Percentiles rank a stretch among this genome's conserved stretches.
phyloP scores from a whole-genome alignment of 345 rosid genomes.

The Kandelia obovata region DNA sequence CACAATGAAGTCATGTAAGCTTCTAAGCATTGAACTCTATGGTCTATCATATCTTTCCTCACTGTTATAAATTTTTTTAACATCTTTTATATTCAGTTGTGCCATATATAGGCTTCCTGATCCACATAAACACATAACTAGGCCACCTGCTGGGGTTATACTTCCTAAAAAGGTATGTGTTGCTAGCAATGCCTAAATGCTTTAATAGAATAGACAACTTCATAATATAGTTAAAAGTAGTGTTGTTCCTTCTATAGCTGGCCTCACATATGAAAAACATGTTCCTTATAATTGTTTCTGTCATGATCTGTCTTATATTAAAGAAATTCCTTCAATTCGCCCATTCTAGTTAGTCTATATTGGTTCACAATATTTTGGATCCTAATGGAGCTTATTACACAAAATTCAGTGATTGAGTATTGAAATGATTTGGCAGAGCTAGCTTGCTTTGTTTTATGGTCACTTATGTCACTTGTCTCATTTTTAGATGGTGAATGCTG shows the following conservation, averaged over 20 bases:
- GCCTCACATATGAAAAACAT: no score
- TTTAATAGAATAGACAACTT: not conserved
- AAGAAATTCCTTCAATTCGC: no score
- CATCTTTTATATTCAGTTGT: conserved; percentile 49
- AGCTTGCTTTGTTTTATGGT: conserved; percentile 7
- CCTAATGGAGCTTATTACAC: no score
- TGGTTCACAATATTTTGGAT: no score
- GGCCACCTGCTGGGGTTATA: conserved; percentile 56
- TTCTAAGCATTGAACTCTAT: conserved; percentile 1
- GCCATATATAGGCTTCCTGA: conserved; percentile 81
- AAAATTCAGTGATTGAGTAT: not conserved
- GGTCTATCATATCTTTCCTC: not conserved
- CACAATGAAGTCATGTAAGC: conserved; percentile 86
- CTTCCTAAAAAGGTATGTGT: conserved; percentile 67
- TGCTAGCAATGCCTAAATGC: not conserved
- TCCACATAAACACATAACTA: conserved; percentile 53
- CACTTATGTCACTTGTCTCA: not conserved
- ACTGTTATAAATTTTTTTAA: not conserved
- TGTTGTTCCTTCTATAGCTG: no score
- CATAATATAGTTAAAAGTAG: no score
- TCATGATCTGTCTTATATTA: no score
- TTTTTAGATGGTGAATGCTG: conserved; percentile 50
- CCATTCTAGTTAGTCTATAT: no score
- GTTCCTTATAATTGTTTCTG: no score
- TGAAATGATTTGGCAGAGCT: not conserved